phyloP scores from a whole-genome alignment of 345 rosid species.

The Lumnitzera littorea region DNA sequence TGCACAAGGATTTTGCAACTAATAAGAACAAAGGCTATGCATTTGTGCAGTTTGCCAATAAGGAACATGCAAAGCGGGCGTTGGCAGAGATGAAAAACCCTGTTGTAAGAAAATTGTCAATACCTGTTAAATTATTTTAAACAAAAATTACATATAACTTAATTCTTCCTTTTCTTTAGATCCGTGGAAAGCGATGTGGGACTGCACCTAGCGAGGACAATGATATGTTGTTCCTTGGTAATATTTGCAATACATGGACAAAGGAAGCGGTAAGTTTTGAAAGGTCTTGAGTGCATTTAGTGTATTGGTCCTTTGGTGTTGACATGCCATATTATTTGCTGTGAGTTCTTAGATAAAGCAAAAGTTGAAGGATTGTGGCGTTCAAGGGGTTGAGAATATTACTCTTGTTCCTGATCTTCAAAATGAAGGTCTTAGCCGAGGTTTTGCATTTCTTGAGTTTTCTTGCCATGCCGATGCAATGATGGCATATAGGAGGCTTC shows the following conservation, averaged over 20 bases:
- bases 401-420: conserved; percentile 52
- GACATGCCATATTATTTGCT: conserved; percentile 11
- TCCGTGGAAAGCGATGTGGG: conserved; percentile 57
- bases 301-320: conserved; percentile 3
- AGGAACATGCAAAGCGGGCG: conserved; percentile 46
- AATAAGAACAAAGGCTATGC: conserved; percentile 59
- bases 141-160: conserved; percentile 4
- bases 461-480: conserved; percentile 58
- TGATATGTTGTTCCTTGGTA: conserved; percentile 54
- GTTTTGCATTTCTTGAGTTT: conserved; percentile 64
- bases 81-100: conserved; percentile 63
- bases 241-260: conserved; percentile 67
- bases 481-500: conserved; percentile 56
- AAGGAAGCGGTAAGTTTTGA: conserved; percentile 53
- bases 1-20: conserved; percentile 35
- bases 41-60: conserved; percentile 51
- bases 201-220: conserved; percentile 66
- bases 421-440: conserved; percentile 60
- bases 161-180: conserved; percentile 19
- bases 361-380: conserved; percentile 46
- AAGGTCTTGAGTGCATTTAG: conserved; percentile 2
- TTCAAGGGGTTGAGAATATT: conserved; percentile 46
- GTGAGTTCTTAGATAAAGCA: conserved; percentile 39
- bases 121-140: neutral
- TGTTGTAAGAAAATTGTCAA: conserved; percentile 22